Evolutionary conservation across 2,329 filamentous ascomycete species (phyloP), one percentile per base, ranked within the genome.

Genomic region (Scorias spongiosa): DNA sequence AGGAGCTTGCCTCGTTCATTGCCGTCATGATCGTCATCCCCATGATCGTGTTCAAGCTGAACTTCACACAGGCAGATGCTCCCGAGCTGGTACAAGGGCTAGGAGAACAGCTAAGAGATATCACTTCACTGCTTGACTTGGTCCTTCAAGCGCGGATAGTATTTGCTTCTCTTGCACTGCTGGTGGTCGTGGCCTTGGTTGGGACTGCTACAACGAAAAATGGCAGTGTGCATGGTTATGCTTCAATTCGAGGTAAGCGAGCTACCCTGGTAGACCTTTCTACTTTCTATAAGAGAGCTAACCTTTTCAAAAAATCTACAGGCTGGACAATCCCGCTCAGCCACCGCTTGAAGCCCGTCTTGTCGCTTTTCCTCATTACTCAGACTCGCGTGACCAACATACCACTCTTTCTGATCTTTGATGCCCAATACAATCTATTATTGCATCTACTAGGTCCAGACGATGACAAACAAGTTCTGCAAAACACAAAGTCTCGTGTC

Each of bases 381-480:
- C 89, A 98, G 63, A 88, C 85, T 17, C 78, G 86, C 48, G 76
- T 80, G 6, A 79, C 84, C 38, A 95, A 95, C 55, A 78, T 93
- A 32, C 89, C 89, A 0, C 70, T 96, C 8, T 84, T 93, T 57
- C 67, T 93, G 15, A 61, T 94, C 41, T 84, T 87, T 59, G 74
- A 79, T 40, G 52, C 80, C 2, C 74, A 79, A 57, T 67, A 42
- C 29, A 45, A 48, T 17, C 48, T 51, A 10, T 56, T 68, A 11
- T 32, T 18, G 4, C 42, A 45, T 28, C 49, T 57, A 5, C 40
- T 58, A 11, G 20, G 11, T 12, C 10, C 41, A 28, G 9, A 30
- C 5, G 11, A 14, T 29, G 8, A 12, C 2, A 10, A 36, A 5
- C 12, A 5, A 8, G 3, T 15, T 10, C 7, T 18, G 9, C 26